Evolutionary conservation across 2,329 filamentous ascomycete genomes (phyloP).

Genomic region (Fusarium sp.): DNA sequence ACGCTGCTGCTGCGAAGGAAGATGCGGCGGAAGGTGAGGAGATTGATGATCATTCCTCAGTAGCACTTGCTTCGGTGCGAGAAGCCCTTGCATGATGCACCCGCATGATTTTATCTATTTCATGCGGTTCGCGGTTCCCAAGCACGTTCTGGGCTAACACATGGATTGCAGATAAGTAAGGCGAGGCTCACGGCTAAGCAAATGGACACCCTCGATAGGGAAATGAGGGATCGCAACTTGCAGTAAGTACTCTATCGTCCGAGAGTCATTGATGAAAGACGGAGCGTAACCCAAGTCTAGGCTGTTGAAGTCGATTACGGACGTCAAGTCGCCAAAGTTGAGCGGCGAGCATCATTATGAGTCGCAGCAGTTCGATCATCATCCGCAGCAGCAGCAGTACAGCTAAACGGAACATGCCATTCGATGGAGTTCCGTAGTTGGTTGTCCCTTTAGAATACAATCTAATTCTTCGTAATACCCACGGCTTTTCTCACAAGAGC

Average conservation of each 20-base stretch:
- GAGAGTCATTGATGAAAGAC: too few species aligned
- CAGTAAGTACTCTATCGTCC: constrained; percentile 49
- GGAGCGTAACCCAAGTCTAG: constrained; percentile 26
- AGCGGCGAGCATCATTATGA: constrained; percentile 30
- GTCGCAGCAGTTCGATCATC: constrained; percentile 14
- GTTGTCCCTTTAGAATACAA: constrained; percentile 8
- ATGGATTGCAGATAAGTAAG: constrained; percentile 53
- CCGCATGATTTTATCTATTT: constrained; percentile 38
- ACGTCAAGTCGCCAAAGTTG: constrained; percentile 35
- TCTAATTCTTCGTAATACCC: constrained; percentile 44
- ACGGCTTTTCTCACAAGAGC: constrained; percentile 32
- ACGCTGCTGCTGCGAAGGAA: constrained; percentile 48
- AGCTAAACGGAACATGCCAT: constrained; percentile 16
- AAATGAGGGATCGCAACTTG: constrained; percentile 65
- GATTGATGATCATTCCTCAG: constrained; percentile 69
- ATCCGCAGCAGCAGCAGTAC: constrained; percentile 21
- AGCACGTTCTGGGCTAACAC: constrained; percentile 32
- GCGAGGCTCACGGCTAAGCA: constrained; percentile 58
- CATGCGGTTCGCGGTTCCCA: constrained; percentile 21
- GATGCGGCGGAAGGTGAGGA: constrained; percentile 66
- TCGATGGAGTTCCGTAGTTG: too few species aligned
- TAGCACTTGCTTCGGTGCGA: constrained; percentile 74
- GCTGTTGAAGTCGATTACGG: constrained; percentile 43
- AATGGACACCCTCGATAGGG: constrained; percentile 63
- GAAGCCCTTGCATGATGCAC: constrained; percentile 58